phyloP scores from a whole-genome alignment of 768 basidiomycete genomes.

The Boletales sp. region DNA sequence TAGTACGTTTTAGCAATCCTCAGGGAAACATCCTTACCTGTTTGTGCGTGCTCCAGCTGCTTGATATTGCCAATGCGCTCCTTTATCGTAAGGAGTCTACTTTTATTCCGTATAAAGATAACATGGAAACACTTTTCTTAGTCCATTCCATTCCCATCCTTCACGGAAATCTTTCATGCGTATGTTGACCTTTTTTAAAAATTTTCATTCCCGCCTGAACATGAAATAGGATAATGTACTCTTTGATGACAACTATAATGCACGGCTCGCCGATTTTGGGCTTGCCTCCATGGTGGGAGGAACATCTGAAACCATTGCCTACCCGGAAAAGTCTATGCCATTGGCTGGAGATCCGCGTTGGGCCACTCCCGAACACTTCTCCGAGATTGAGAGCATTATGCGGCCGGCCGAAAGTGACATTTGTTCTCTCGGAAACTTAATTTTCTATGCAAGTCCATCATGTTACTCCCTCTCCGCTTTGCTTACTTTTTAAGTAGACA shows the following conservation, averaged over 20 bases:
- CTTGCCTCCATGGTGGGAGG: neutral
- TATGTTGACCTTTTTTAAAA: neutral
- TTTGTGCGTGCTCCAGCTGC: neutral
- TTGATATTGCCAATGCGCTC: neutral
- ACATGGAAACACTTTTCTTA: neutral
- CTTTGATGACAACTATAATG: neutral
- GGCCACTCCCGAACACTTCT: neutral
- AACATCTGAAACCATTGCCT: neutral
- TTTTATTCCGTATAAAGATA: neutral
- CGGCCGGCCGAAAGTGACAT: neutral
- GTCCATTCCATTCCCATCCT: neutral
- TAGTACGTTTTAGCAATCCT: neutral
- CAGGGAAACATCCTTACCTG: neutral
- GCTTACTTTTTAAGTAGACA: too few species aligned
- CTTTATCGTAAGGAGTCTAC: neutral
- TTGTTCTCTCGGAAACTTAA: neutral
- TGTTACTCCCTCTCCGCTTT: too few species aligned
- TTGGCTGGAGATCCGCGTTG: neutral
- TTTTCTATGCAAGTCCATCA: too few species aligned
- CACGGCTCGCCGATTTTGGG: neutral
- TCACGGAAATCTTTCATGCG: neutral
- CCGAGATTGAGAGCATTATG: neutral
- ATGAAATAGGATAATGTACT: neutral
- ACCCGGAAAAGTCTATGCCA: neutral
- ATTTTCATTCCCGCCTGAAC: neutral